Evolutionary conservation across 352 stramenopile genomes (phyloP).

Genomic region (Phytophthora sansomeana): DNA sequence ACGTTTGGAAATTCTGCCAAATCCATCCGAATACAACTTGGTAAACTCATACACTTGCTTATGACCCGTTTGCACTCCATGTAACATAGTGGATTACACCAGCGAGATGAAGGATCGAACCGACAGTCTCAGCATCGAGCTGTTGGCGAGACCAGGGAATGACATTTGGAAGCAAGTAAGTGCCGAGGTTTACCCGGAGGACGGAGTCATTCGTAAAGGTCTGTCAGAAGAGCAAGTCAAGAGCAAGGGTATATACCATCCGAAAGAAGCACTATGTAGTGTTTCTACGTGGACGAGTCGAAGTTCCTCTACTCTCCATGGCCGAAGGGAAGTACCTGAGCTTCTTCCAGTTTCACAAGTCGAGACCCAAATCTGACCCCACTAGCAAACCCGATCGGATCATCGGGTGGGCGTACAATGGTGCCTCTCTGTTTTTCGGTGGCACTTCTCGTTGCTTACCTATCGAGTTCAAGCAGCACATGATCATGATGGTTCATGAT

Average conservation of each 20-base stretch:
- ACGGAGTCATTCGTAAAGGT: no score
- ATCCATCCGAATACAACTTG: neutral
- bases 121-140: no score
- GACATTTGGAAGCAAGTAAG: no score
- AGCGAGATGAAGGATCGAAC: no score
- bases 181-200: no score
- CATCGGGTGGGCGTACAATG: conserved; percentile 11
- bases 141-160: no score
- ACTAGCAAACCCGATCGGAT: neutral
- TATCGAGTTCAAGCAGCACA: conserved; percentile 4
- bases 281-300: neutral
- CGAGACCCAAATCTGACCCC: neutral
- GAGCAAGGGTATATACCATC: no score
- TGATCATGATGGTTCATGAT: conserved; percentile 15
- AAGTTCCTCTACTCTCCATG: conserved; percentile 5
- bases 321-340: neutral
- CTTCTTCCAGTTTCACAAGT: conserved; percentile 15
- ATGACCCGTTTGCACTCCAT: no score
- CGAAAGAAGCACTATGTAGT: no score
- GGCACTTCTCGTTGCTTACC: conserved; percentile 1
- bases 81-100: no score
- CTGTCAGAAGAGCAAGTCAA: no score
- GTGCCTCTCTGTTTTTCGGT: conserved; percentile 7
- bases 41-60: conserved; percentile 13
- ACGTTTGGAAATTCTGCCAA: conserved; percentile 6